Base-by-base conservation (phyloP, 768 basidiomycete genomes). In the Clathrus columnatus region DNA sequence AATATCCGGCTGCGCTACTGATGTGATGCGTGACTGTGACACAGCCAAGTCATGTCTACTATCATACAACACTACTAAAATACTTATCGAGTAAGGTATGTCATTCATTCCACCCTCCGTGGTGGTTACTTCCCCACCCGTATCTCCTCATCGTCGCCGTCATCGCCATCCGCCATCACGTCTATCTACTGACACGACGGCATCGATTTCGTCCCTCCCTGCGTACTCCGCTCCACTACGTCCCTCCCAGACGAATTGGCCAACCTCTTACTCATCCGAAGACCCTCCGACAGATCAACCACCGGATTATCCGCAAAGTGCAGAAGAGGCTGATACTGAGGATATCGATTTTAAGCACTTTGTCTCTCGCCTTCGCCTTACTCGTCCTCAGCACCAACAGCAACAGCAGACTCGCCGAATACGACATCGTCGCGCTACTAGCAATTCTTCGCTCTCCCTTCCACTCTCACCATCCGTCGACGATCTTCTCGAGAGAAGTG, bases 401-500 rank as follows among this genome's bases (percentile, higher is more conserved):
- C 69, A 59, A 70, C 43, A 55, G 54, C 49, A 51, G 48, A 29
- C 48, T 49, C 59, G 56, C 59, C 30, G 56, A 58, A 48, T 59
- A 53, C 51, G 60, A 61, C 43, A 36, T 50, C 62, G 27, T 57
- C 54, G 44, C 59, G 65, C 56, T 65, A 69, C 55, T 61, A 68
- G 47, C 53, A 59, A 20, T 61, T 61, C 48, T 65, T 57, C 28
- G 49, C 68, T 20, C 66, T 71, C 48, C 83, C 85, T 65, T 77
- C 78, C 11, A 82, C 78, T 61, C 75, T 90, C 24, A 8, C 57
- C 57, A 42, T 59, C 52, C 20, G 49, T 63, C 17, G 90, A 91
- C 67, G 77, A 83, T n/a, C 72, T 91, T 16, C 75, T 91, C 1
- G 86, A 82, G 56, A 81, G 89, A 59, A 89, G 87, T 60, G 86